Conservation (phyloP, 2,329 filamentous ascomycete species). For the Metarhizium humberi region DNA sequence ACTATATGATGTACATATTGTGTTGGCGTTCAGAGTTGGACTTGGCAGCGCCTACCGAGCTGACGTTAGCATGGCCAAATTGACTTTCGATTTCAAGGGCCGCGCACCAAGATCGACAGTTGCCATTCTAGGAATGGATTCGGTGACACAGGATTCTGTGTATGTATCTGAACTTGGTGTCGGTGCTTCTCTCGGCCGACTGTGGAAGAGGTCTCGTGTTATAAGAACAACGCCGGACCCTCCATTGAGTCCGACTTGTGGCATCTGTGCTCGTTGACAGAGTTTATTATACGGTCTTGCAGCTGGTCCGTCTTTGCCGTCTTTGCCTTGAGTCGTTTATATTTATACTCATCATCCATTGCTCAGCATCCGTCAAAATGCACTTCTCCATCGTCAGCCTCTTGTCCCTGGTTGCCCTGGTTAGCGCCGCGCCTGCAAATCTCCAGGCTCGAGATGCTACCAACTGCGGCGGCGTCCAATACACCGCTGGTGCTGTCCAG, state of each 20-base stretch:
- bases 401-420: conserved; percentile 18
- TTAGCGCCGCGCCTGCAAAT: conserved; percentile 17
- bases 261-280: no score
- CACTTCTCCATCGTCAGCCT: conserved; percentile 17
- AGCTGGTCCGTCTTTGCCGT: not conserved
- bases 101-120: not conserved
- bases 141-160: not conserved
- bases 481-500: conserved; percentile 17
- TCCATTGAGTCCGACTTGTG: not conserved
- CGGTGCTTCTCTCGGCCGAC: not conserved
- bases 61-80: not conserved
- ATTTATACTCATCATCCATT: no score
- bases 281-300: not conserved
- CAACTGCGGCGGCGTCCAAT: conserved; percentile 21
- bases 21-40: not conserved
- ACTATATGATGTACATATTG: not conserved
- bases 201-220: not conserved
- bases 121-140: not conserved
- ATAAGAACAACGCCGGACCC: not conserved
- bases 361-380: conserved; percentile 10
- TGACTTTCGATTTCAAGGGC: not conserved
- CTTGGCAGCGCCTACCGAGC: not conserved
- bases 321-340: not conserved
- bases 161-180: not conserved
- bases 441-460: conserved; percentile 14